Evolutionary conservation across 768 basidiomycete genomes (phyloP).

Genomic region (Suillus discolor): DNA sequence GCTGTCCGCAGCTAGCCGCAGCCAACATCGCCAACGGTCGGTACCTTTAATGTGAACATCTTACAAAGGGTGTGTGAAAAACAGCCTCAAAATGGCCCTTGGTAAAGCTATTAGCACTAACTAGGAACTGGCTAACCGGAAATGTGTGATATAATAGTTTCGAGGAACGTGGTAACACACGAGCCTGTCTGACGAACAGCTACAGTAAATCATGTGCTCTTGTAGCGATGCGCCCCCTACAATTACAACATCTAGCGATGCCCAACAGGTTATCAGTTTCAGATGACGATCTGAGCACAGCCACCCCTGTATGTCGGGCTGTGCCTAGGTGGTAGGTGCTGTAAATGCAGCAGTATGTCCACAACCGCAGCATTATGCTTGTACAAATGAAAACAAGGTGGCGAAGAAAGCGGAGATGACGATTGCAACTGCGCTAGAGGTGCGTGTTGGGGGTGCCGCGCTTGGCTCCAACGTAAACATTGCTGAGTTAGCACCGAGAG

Average conservation of each 20-base stretch:
- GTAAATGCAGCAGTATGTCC: not conserved
- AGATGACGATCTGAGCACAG: not conserved
- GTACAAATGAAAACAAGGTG: conserved; percentile 3
- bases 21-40: not conserved
- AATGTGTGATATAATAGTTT: not conserved
- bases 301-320: not conserved
- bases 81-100: too few species aligned
- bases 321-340: not conserved
- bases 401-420: conserved; percentile 17
- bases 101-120: too few species aligned
- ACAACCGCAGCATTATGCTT: not conserved
- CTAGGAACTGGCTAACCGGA: not conserved
- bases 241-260: not conserved
- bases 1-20: not conserved
- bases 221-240: not conserved
- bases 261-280: not conserved
- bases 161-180: not conserved
- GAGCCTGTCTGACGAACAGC: not conserved
- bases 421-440: not conserved
- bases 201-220: not conserved
- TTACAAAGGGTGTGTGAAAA: not conserved
- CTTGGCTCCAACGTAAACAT: conserved; percentile 14
- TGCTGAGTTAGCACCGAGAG: conserved; percentile 22
- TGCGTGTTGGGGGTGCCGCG: conserved; percentile 17
- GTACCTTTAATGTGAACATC: too few species aligned